A percentile compares a stretch with the other conserved stretches of the same genome.
These are phyloP conservation scores for Artemisia argyi DNA, from an alignment of 129 eudicot genomes.

Conservation along the genomic window DNA sequence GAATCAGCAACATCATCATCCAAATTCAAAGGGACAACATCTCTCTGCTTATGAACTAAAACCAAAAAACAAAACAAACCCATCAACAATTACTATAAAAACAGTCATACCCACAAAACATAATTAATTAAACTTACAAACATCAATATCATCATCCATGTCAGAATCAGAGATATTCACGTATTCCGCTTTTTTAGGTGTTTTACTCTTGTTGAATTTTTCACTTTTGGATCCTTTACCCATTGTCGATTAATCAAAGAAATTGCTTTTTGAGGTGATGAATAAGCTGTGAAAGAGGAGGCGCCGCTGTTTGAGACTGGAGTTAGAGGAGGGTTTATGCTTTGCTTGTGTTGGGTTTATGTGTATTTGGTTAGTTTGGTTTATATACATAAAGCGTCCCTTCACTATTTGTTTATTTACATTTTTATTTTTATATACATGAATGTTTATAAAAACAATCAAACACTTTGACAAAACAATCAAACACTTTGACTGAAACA, in stretches of 20 bases:
- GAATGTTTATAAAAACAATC: too few species aligned
- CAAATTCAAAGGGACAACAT: conserved; percentile 68
- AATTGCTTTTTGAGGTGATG: background rate
- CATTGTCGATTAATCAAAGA: conserved; percentile 9
- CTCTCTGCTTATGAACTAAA: conserved; percentile 94
- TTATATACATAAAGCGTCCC: background rate
- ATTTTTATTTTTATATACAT: too few species aligned
- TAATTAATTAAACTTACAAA: conserved; percentile 43
- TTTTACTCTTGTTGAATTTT: conserved; percentile 30
- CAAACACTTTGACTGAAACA: too few species aligned
- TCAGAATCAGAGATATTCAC: conserved; percentile 31
- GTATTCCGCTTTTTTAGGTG: conserved; percentile 9
- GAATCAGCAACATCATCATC: conserved; percentile 57
- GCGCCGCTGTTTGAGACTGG: too few species aligned
- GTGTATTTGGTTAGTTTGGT: background rate
- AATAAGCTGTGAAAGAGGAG: too few species aligned
- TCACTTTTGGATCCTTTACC: conserved; percentile 31
- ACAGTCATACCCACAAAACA: background rate
- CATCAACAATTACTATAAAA: background rate
- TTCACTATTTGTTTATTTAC: too few species aligned
- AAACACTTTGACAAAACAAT: too few species aligned
- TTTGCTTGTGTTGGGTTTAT: conserved; percentile 17
- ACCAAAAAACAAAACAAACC: background rate
- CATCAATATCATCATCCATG: conserved; percentile 91
- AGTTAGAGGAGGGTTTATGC: too few species aligned